Base-by-base conservation (phyloP, 2,329 filamentous ascomycete genomes). In the Exophiala sp. region DNA sequence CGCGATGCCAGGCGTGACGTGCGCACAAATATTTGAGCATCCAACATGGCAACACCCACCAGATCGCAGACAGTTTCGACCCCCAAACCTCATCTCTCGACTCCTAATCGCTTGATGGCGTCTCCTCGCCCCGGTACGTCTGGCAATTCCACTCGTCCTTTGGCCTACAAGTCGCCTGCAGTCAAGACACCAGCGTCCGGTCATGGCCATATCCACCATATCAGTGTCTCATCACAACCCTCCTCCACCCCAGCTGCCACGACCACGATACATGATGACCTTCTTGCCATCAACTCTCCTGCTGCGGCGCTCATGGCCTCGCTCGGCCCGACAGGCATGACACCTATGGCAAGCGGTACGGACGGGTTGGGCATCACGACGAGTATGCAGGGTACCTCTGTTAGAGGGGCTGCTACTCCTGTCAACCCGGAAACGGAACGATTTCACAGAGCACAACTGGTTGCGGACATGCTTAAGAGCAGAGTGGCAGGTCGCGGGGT, bases 21-120 rank as follows among this genome's bases (percentile, higher is more conserved):
- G n/a, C n/a, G n/a, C n/a, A n/a, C n/a, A n/a, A n/a, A n/a, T n/a
- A n/a, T n/a, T n/a, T n/a, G n/a, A n/a, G n/a, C n/a, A n/a, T n/a
- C n/a, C n/a, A n/a, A 34, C 48, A 73, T 73, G 70, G 69, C 70
- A 24, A 73, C 70, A 21, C 70, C 70, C 10, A 70, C 69, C 22
- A 67, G 45, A 45, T 48, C 56, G 13, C 58, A 54, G 19, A 38
- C 48, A 18, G 50, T 52, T 9, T 60, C 58, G 35, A 60, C 58
- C 21, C 58, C 70, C 21, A 73, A 70, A 52, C 61, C 57, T 23
- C 67, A 68, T 37, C 67, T 68, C 21, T 64, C 69, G 27, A 73
- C 70, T 46, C 70, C 70, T 19, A 72, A 65, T 16, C 65, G 70
- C 53, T 60, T 70, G 35, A 71, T 68, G 24, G 69, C 70, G 24